Percentiles rank a stretch among this genome's conserved stretches.
phyloP scores from a whole-genome alignment of 116 monocot species.

The Zostera marina region DNA sequence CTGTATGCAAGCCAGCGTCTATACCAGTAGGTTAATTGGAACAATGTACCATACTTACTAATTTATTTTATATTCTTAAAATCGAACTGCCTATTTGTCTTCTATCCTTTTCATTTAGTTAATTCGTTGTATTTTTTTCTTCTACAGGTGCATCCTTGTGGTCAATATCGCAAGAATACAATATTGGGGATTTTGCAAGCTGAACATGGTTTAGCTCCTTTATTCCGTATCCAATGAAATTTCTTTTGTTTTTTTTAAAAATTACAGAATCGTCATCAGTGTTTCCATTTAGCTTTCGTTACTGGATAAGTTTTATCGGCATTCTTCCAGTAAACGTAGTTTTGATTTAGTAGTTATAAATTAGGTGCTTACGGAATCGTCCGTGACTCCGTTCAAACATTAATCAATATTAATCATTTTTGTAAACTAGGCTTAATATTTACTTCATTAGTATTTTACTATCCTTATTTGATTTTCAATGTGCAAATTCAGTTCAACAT shows the following conservation, averaged over 20 bases:
- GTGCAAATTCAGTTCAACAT: background rate
- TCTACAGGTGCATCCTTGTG: slow-evolving; percentile 93
- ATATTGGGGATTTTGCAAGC: slow-evolving; percentile 92
- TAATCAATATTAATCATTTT: too few relatives aligned
- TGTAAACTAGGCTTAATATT: background rate
- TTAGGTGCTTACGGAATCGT: too few relatives aligned
- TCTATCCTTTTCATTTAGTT: background rate
- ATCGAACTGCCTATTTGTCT: background rate
- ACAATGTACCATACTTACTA: background rate
- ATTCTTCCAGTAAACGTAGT: too few relatives aligned
- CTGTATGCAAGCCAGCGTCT: slow-evolving; percentile 91
- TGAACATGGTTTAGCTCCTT: slow-evolving; percentile 60
- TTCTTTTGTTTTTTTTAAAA: background rate
- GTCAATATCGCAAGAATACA: slow-evolving; percentile 96
- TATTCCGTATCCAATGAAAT: slow-evolving; percentile 80
- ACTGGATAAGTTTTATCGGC: too few relatives aligned
- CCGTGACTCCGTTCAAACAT: too few relatives aligned
- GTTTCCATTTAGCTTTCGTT: too few relatives aligned
- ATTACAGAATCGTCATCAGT: background rate
- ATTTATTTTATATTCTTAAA: background rate
- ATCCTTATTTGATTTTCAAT: background rate
- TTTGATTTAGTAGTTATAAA: too few relatives aligned
- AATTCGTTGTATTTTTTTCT: slow-evolving; percentile 2
- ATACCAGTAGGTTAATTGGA: slow-evolving; percentile 51
- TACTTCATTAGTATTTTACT: background rate